Percentiles rank a stretch among this genome's conserved stretches.
These are phyloP conservation scores for Neolentinus lepideus DNA, from an alignment of 1,284 basidiomycete species.

Conservation along the genomic window DNA sequence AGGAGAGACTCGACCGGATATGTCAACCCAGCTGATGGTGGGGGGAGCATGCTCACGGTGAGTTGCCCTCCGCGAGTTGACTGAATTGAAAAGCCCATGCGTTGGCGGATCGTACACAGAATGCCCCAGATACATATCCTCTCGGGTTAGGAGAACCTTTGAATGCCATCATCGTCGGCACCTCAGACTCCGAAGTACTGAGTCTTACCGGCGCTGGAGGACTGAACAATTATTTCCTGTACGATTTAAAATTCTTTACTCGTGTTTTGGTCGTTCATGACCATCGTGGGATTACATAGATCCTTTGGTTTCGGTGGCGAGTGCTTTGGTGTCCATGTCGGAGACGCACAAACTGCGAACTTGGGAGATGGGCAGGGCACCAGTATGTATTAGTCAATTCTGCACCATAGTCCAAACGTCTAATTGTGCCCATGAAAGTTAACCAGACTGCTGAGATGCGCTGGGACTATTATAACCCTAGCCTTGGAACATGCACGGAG, in stretches of 20 bases:
- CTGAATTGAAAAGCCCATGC: neutral
- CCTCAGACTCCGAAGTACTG: slow-evolving; percentile 71
- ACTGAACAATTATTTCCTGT: slow-evolving; percentile 74
- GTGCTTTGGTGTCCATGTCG: slow-evolving; percentile 81
- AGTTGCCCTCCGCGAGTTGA: slow-evolving; percentile 8
- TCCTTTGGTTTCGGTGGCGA: slow-evolving; percentile 65
- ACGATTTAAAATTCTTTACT: slow-evolving; percentile 21
- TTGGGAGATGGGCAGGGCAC: slow-evolving; percentile 80
- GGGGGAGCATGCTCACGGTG: slow-evolving; percentile 43
- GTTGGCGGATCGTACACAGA: slow-evolving; percentile 22
- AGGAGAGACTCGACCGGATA: slow-evolving; percentile 25
- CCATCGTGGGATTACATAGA: no score
- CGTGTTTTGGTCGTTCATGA: no score
- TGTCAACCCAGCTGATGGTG: slow-evolving; percentile 31
- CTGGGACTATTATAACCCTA: slow-evolving; percentile 72
- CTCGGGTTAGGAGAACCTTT: slow-evolving; percentile 82
- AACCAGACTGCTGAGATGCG: slow-evolving; percentile 77
- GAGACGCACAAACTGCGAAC: slow-evolving; percentile 65
- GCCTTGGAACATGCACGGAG: slow-evolving; percentile 78
- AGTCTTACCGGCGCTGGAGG: slow-evolving; percentile 62
- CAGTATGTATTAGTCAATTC: slow-evolving; percentile 41
- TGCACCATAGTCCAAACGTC: no score
- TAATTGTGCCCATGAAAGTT: slow-evolving; percentile 39
- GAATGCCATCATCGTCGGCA: slow-evolving; percentile 80
- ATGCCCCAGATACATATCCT: slow-evolving; percentile 59